phyloP scores from a whole-genome alignment of 495 filamentous ascomycete species.

The Alectoria sarmentosa region DNA sequence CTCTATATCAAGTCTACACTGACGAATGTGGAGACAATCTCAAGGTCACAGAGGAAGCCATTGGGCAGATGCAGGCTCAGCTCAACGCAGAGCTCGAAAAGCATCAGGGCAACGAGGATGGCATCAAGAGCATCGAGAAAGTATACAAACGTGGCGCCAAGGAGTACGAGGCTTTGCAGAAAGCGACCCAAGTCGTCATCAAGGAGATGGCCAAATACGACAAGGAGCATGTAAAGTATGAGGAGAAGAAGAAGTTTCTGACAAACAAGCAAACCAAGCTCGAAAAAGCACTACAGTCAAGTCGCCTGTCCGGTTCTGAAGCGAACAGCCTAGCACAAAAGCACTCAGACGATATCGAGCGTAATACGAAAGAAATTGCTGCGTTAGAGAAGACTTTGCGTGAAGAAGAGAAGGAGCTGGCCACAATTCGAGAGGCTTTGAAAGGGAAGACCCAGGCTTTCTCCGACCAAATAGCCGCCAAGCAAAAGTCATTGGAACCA shows the following conservation, averaged over 20 bases:
- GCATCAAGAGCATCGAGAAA: conserved; percentile 84
- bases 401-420: conserved; percentile 73
- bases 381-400: conserved; percentile 66
- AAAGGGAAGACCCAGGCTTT: conserved; percentile 94
- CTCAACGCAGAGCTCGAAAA: conserved; percentile 86
- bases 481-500: conserved; percentile 91
- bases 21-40: conserved; percentile 82
- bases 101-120: conserved; percentile 82
- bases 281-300: conserved; percentile 75
- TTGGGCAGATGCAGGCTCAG: conserved; percentile 80
- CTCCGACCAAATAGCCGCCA: conserved; percentile 82
- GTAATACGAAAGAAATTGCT: conserved; percentile 60
- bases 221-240: conserved; percentile 93
- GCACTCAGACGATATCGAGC: conserved; percentile 67
- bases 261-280: conserved; percentile 86
- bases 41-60: conserved; percentile 81
- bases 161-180: conserved; percentile 77
- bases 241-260: conserved; percentile 94
- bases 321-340: conserved; percentile 71
- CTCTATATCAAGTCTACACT: conserved; percentile 86
- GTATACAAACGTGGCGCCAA: conserved; percentile 72
- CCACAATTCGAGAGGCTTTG: conserved; percentile 68
- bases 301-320: conserved; percentile 61
- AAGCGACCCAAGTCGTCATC: conserved; percentile 65
- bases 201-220: conserved; percentile 91